A percentile compares a stretch with the other conserved stretches of the same genome.
Conservation (phyloP, 495 filamentous ascomycete species). For the Penicillium robsamsonii region DNA sequence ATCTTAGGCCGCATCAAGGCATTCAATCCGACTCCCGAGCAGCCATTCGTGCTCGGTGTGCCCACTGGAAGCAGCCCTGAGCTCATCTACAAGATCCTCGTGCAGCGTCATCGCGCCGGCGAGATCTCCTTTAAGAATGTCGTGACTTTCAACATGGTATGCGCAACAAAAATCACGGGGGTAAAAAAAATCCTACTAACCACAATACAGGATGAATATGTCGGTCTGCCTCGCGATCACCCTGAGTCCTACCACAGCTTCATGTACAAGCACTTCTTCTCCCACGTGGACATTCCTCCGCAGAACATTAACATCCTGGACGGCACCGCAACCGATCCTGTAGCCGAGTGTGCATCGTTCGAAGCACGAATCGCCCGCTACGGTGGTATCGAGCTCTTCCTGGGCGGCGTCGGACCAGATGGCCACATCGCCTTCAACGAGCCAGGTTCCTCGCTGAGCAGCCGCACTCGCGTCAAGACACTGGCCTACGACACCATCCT, state of each 20-base stretch:
- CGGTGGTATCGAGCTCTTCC: constrained; percentile 82
- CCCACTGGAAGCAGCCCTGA: constrained; percentile 81
- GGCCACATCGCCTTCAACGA: constrained; percentile 92
- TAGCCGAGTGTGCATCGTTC: constrained; percentile 74
- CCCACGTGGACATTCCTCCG: constrained; percentile 77
- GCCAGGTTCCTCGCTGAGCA: constrained; percentile 75
- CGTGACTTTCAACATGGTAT: constrained; percentile 89
- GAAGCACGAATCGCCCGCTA: constrained; percentile 72
- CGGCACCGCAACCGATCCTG: constrained; percentile 72
- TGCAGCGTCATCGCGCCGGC: constrained; percentile 71
- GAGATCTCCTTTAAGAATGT: constrained; percentile 85
- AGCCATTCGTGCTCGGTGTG: constrained; percentile 79
- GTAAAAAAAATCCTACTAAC: not conserved
- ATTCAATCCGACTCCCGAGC: constrained; percentile 65
- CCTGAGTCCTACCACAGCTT: constrained; percentile 84
- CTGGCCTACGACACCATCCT: constrained; percentile 83
- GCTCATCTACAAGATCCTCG: constrained; percentile 73
- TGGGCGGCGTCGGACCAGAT: constrained; percentile 81
- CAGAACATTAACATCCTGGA: constrained; percentile 83
- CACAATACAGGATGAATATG: constrained; percentile 71
- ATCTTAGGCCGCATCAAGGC: constrained; percentile 62
- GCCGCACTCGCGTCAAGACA: constrained; percentile 80
- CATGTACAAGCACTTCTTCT: constrained; percentile 91
- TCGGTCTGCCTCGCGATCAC: constrained; percentile 76
- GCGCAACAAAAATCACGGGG: constrained; percentile 13